Conservation (phyloP, 2,329 filamentous ascomycete species). For the Paecilomyces sp. region DNA sequence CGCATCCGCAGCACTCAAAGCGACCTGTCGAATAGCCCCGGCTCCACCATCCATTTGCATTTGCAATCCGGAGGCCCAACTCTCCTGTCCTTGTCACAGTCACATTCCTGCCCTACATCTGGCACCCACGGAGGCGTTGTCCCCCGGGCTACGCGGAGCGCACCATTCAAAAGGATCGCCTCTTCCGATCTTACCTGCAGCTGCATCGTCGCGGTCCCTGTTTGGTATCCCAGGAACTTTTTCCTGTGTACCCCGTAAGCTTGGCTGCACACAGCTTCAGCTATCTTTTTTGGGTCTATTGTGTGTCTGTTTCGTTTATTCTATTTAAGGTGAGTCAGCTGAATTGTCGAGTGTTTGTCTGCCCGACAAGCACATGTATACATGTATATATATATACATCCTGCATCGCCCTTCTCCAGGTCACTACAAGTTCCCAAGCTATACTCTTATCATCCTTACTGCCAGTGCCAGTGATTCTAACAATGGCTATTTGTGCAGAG, state of each 20-base stretch:
- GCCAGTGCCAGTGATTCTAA: conserved; percentile 14
- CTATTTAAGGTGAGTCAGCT: neutral
- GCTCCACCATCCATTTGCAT: neutral
- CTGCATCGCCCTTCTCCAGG: conserved; percentile 2
- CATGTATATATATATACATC: neutral
- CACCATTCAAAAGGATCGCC: conserved; percentile 25
- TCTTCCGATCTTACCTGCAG: conserved; percentile 30
- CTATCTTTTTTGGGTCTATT: neutral
- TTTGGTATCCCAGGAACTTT: conserved; percentile 12
- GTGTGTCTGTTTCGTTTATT: neutral
- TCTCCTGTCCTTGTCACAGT: conserved; percentile 15
- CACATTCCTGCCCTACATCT: conserved; percentile 27
- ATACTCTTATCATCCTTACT: neutral
- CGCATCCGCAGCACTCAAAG: conserved; percentile 6
- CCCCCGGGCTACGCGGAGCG: conserved; percentile 11
- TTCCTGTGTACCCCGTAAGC: neutral
- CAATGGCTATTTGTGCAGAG: conserved; percentile 23
- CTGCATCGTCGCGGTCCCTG: conserved; percentile 20
- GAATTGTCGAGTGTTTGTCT: neutral
- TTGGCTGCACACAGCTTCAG: neutral
- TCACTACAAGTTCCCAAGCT: neutral
- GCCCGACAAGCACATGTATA: neutral
- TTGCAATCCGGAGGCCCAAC: conserved; percentile 6
- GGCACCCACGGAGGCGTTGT: conserved; percentile 13
- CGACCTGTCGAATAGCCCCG: conserved; percentile 11